Percentiles rank a stretch among this genome's conserved stretches.
These are phyloP conservation scores for Pythium oligandrum DNA, from an alignment of 352 stramenopile species.

Conservation along the genomic window DNA sequence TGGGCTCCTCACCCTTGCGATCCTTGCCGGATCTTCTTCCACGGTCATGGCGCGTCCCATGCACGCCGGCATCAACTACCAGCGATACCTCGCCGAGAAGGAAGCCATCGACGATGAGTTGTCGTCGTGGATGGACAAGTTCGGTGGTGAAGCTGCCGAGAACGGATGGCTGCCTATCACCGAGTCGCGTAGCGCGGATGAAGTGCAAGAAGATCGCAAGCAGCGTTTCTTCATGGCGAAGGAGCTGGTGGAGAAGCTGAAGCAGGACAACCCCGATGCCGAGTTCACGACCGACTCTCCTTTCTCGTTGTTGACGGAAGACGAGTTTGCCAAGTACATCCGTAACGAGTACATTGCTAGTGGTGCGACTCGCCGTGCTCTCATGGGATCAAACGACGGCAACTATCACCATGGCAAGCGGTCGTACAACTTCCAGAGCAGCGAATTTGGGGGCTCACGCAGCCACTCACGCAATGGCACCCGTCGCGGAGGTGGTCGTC, in stretches of 20 bases:
- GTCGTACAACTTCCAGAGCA: background rate
- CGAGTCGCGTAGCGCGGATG: background rate
- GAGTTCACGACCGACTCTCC: slow-evolving; percentile 45
- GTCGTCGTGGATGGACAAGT: background rate
- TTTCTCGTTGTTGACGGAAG: slow-evolving; percentile 49
- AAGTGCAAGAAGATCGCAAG: slow-evolving; percentile 26
- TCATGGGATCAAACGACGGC: background rate
- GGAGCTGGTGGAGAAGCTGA: slow-evolving; percentile 25
- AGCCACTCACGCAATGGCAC: background rate
- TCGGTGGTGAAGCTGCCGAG: background rate
- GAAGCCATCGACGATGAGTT: background rate
- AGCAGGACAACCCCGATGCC: slow-evolving; percentile 34
- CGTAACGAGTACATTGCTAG: slow-evolving; percentile 5
- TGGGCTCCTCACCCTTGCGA: background rate
- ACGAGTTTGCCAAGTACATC: slow-evolving; percentile 44
- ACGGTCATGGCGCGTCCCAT: background rate
- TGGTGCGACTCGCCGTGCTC: too few species aligned
- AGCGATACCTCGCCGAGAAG: slow-evolving; percentile 1
- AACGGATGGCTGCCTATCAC: background rate
- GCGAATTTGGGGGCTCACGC: background rate
- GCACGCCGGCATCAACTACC: slow-evolving; percentile 2
- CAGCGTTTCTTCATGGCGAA: slow-evolving; percentile 52
- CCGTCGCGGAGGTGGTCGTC: too few species aligned
- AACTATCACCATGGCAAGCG: background rate
- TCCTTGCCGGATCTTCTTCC: background rate